Conservation (phyloP, 306 rosid genomes). For the Adenanthera pavonina region DNA sequence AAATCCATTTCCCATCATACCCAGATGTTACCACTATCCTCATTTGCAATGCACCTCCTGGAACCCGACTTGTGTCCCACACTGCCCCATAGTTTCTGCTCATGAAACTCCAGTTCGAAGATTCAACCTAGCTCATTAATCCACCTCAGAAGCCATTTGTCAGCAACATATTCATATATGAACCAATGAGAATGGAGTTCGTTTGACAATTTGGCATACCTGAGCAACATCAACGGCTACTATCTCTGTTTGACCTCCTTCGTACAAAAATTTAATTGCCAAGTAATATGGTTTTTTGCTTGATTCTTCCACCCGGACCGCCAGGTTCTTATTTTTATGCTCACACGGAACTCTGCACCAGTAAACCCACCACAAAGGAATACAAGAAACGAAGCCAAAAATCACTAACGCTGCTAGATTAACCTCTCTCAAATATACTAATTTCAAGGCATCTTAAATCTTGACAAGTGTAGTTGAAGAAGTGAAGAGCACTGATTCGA, state of each 20-base stretch:
- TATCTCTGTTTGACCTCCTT: slow-evolving; percentile 98
- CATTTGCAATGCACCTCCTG: slow-evolving; percentile 70
- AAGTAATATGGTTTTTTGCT: slow-evolving; percentile 69
- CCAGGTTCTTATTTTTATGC: slow-evolving; percentile 66
- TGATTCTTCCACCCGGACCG: slow-evolving; percentile 81
- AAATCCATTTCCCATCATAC: slow-evolving; percentile 74
- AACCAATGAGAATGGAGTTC: not conserved
- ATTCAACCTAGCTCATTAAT: slow-evolving; percentile 53
- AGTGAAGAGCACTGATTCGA: not conserved
- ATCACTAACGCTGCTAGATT: not conserved
- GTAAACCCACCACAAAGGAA: not conserved
- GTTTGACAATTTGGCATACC: not conserved
- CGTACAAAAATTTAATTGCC: slow-evolving; percentile 72
- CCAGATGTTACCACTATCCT: slow-evolving; percentile 69
- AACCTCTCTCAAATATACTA: not conserved
- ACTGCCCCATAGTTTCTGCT: slow-evolving; percentile 74
- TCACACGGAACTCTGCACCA: slow-evolving; percentile 74
- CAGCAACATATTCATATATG: not conserved
- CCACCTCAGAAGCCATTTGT: not conserved
- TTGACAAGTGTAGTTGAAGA: not conserved
- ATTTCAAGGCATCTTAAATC: too few species aligned
- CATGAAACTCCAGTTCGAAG: slow-evolving; percentile 70
- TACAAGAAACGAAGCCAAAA: not conserved
- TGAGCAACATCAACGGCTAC: slow-evolving; percentile 74
- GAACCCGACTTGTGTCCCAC: slow-evolving; percentile 87